Base-by-base conservation (phyloP, 73 alveolate species). In the Paramecium caudatum region DNA sequence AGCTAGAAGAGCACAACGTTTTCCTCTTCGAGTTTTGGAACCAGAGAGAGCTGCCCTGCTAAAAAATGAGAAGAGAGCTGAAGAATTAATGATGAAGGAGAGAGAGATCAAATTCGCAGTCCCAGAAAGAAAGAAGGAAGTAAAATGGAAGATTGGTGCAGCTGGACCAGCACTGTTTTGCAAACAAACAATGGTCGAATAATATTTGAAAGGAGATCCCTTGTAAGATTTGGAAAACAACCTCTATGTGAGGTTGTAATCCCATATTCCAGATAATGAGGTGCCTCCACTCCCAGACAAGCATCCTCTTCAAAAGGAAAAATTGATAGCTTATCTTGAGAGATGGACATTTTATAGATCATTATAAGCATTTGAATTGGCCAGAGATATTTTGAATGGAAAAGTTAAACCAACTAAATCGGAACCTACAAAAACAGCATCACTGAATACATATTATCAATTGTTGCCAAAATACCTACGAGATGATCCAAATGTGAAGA, bases 291-390 rank as follows among this genome's bases (percentile, higher is more conserved):
- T 74, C 6, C 88, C 88, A 0, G 62, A 37, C 0, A 21, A 74
- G 19, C 19, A 16, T 43, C 88, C 88, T 39, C 43, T 41, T 2
- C 25, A 37, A 5, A 36, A 37, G 27, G 32, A 45, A 3, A 13
- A 74, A 41, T 74, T 41, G 21, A 39, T 19, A 9, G 36, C 16
- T 41, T 74, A 39, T 37, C 16, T 74, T 41, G 88, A 74, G 32
- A 74, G 88, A 74, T 74, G 88, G 88, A 17, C 88, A 39, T 74
- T 74, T 5, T 74, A 21, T 21, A 74, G 88, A 74, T 27, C 47
- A 17, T 37, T 74, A 10, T 41, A 37, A 27, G 39, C 39, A 12
- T 74, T 21, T 21, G 9, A 21, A 43, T 30, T 21, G 12, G n/a
- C 43, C 9, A 45, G 43, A 13, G 47, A 74, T 6, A 0, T 3